Evolutionary conservation across 495 filamentous ascomycete species (phyloP), one percentile per base, ranked within the genome.

Genomic region (Hypoxylon perforatum): DNA sequence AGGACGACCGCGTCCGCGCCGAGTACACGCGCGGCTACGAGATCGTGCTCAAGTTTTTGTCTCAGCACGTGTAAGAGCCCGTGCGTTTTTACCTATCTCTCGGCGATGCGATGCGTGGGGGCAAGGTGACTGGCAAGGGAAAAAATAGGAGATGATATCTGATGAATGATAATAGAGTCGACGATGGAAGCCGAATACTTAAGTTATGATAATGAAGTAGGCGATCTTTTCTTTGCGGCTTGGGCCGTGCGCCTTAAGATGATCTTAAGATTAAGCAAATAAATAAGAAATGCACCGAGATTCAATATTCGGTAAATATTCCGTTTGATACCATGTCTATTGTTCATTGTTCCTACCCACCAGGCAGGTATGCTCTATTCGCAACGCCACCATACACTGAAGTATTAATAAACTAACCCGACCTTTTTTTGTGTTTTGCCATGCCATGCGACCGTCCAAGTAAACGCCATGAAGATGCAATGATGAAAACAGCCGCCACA

Each of bases 1-100:
- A 88, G 57, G 78, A 96, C 67, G 78, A 78, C 5, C 82, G 84
- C 59, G 89, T 92, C 41, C 87, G 83, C 74, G 83, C 81, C 71
- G 92, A 94, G 80, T 97, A 96, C 75, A 85, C 87, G 78, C 79
- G 90, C 12, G 93, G 91, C 0, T 97, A 96, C 73, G 83, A 88
- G 82, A 85, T 84, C 11, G 79, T 92, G 56, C 71, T 96, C 45
- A 84, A 87, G 45, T 96, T 93, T 75, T 90, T 93, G 76, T 84
- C 86, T 39, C 81, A 92, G 83, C 80, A 94, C 76, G 81, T 91
- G 74, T 92, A 78, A 28, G 25, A 28, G 25, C 7, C 3, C 3
- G 25, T 28, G 3, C 7, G 25, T 28, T 28, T 28, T 7, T 3
- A 3, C 7, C 25, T 3, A 28, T 3, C 25, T 28, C 25, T 28